A percentile compares a stretch with the other conserved stretches of the same genome.
phyloP scores from a whole-genome alignment of 495 filamentous ascomycete genomes.

The Neurospora pannonica region DNA sequence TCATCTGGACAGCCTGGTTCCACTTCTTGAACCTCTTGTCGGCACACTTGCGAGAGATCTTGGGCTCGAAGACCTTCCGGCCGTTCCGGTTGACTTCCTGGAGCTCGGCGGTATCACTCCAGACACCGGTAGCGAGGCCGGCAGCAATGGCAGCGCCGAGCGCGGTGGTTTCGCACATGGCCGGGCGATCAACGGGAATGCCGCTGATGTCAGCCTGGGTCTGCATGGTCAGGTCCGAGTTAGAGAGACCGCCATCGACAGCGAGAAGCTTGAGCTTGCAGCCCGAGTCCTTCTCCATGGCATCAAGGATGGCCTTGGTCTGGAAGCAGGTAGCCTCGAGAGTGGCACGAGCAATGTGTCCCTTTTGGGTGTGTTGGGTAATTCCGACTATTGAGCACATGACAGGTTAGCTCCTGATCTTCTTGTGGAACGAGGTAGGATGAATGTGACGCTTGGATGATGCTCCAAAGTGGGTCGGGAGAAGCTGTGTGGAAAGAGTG shows the following conservation, averaged over 20 bases:
- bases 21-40: slow-evolving; percentile 67
- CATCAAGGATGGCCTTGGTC: slow-evolving; percentile 87
- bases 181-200: slow-evolving; percentile 79
- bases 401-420: background rate
- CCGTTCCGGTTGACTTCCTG: slow-evolving; percentile 67
- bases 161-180: slow-evolving; percentile 90
- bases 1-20: slow-evolving; percentile 85
- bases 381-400: slow-evolving; percentile 54
- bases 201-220: slow-evolving; percentile 86
- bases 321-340: slow-evolving; percentile 94
- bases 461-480: background rate
- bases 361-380: slow-evolving; percentile 80
- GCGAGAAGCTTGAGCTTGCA: slow-evolving; percentile 67
- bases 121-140: slow-evolving; percentile 76
- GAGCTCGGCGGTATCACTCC: slow-evolving; percentile 72
- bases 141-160: slow-evolving; percentile 92
- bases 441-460: slow-evolving; percentile 1
- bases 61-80: slow-evolving; percentile 63
- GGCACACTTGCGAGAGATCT: slow-evolving; percentile 50
- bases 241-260: slow-evolving; percentile 92
- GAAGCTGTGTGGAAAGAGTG: background rate
- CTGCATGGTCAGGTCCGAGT: slow-evolving; percentile 93
- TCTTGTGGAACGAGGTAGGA: background rate
- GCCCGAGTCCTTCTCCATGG: slow-evolving; percentile 86
- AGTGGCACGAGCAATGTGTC: slow-evolving; percentile 88